A percentile compares a stretch with the other conserved stretches of the same genome.
These are phyloP conservation scores for Rhizopogon vinicolor DNA, from an alignment of 768 basidiomycete species.

Conservation along the genomic window DNA sequence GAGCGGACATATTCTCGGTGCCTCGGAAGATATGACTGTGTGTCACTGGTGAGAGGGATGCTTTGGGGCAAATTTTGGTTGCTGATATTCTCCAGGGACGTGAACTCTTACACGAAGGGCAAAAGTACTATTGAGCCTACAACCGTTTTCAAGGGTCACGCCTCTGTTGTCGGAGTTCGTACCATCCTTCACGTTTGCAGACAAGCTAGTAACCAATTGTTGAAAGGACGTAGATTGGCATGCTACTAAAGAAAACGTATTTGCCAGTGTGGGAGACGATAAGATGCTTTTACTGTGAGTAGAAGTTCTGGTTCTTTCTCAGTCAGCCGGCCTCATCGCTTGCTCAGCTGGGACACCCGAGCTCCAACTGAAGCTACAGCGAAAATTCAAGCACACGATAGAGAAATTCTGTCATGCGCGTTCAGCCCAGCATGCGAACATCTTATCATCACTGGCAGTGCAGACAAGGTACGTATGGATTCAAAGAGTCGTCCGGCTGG, in stretches of 20 bases:
- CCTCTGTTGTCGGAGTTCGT: constrained; percentile 86
- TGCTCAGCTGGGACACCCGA: constrained; percentile 86
- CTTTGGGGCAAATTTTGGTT: background rate
- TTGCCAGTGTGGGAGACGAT: constrained; percentile 96
- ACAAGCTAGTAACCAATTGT: background rate
- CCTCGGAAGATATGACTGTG: constrained; percentile 94
- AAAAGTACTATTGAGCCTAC: constrained; percentile 82
- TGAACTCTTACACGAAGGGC: constrained; percentile 81
- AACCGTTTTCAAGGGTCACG: constrained; percentile 81
- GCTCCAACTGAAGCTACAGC: constrained; percentile 61
- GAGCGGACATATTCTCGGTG: constrained; percentile 80
- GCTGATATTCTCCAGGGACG: constrained; percentile 57
- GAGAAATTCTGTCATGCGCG: constrained; percentile 87
- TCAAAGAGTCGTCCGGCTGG: background rate
- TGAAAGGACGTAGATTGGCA: constrained; percentile 97
- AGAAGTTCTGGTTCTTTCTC: background rate
- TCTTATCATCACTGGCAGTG: constrained; percentile 85
- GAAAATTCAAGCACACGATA: constrained; percentile 80
- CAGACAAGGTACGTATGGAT: constrained; percentile 70
- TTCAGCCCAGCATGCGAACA: constrained; percentile 82
- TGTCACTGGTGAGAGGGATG: constrained; percentile 69
- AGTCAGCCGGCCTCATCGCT: background rate
- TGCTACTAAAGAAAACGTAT: constrained; percentile 70
- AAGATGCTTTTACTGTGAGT: constrained; percentile 89
- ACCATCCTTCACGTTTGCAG: background rate